Evolutionary conservation across 345 rosid genomes (phyloP), one percentile per base, ranked within the genome.

Genomic region (Theobroma cacao): DNA sequence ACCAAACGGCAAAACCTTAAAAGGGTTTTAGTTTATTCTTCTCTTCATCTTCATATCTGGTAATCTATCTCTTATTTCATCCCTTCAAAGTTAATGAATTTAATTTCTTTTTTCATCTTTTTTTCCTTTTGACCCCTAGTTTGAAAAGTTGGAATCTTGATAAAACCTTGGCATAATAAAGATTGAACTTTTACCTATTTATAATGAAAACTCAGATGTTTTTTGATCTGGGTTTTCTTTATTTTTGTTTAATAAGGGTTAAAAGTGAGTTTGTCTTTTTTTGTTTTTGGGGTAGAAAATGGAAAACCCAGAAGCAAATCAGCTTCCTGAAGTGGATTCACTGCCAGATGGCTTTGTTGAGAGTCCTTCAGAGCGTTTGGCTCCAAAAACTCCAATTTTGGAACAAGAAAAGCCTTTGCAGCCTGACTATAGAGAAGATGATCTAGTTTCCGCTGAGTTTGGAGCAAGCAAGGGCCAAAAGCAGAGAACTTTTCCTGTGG

Each of bases 341-440:
- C 82, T 95, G 84, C 99, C 99, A 6, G 98, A 92, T 83, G 99
- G 99, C 69, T 93, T 93, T 83, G 94, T 95, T 43, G 98, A 92
- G 34, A 85, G 91, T 80, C 81, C 96, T 50, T 40, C 85, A 1
- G 95, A 93, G 20, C 80, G 88, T 59, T 36, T 79, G 76, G 86
- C 89, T 74, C 93, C 91, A 38, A 78, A 76, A 31, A 90, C 90
- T 60, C 90, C 89, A 22, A 81, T 74, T 65, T 61, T 75, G 6
- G 87, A 85, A 24, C 86, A 89, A 43, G 87, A 87, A 84, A 88
- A 89, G 68, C 66, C 47, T 60, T 60, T 17, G 43, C 60, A 41
- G 30, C 47, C 74, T 52, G 81, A 82, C 40, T 60, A 75, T 80
- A 77, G 85, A 74, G 84, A 81, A 72, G 84, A 81, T 41, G 83